Conservation (phyloP, 2,329 filamentous ascomycete genomes). For the Zymoseptoria pseudotritici region DNA sequence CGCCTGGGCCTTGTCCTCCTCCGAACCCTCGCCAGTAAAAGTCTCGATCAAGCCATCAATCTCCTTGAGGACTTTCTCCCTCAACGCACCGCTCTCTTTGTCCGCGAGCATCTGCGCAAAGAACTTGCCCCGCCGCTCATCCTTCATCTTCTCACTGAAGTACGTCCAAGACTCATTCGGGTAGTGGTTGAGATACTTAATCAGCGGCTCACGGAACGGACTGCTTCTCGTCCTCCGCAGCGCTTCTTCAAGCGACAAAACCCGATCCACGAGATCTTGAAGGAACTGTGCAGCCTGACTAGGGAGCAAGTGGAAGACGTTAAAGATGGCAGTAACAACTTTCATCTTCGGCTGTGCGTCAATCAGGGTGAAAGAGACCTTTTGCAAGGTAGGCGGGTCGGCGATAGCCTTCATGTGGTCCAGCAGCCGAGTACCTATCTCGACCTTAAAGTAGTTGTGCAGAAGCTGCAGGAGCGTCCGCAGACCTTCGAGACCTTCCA, state of each 20-base stretch:
- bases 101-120: slow-evolving; percentile 79
- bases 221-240: slow-evolving; percentile 82
- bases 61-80: slow-evolving; percentile 66
- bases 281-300: slow-evolving; percentile 86
- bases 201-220: slow-evolving; percentile 82
- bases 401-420: slow-evolving; percentile 91
- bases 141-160: slow-evolving; percentile 70
- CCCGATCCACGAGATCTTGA: slow-evolving; percentile 78
- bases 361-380: slow-evolving; percentile 88
- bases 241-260: slow-evolving; percentile 80
- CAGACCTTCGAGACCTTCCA: slow-evolving; percentile 83
- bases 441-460: slow-evolving; percentile 98
- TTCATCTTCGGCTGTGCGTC: slow-evolving; percentile 92
- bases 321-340: slow-evolving; percentile 87
- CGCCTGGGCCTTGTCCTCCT: slow-evolving; percentile 66
- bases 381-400: slow-evolving; percentile 70
- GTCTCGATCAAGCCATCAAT: slow-evolving; percentile 63
- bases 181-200: slow-evolving; percentile 90
- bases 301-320: slow-evolving; percentile 94
- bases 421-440: slow-evolving; percentile 86
- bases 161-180: slow-evolving; percentile 79
- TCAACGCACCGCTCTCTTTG: slow-evolving; percentile 63
- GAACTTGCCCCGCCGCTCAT: slow-evolving; percentile 82
- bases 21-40: slow-evolving; percentile 33
- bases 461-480: slow-evolving; percentile 82